These are phyloP conservation scores for Cystofilobasidium ferigula DNA, from an alignment of 768 basidiomycete species.

Conservation along the genomic window DNA sequence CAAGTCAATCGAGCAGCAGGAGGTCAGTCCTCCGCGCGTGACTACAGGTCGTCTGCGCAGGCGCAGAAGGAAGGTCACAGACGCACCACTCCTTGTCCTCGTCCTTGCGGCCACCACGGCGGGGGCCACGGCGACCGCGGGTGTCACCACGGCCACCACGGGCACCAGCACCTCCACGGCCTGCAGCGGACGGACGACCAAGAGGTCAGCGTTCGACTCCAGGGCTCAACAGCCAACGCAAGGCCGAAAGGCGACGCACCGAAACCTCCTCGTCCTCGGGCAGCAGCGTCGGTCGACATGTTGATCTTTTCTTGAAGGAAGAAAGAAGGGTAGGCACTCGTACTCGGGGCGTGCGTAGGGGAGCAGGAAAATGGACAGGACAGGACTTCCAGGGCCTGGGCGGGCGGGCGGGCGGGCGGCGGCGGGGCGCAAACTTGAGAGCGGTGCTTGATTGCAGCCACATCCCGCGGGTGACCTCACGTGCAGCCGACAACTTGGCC, in stretches of 20 bases:
- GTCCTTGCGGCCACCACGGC: slow-evolving; percentile 95
- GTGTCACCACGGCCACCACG: slow-evolving; percentile 42
- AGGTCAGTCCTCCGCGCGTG: not conserved
- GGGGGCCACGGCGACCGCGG: slow-evolving; percentile 61
- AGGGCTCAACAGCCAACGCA: not conserved
- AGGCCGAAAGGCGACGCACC: slow-evolving; percentile 50
- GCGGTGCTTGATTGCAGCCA: too few species aligned
- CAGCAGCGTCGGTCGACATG: slow-evolving; percentile 51
- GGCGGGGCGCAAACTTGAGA: too few species aligned
- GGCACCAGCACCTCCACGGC: slow-evolving; percentile 25
- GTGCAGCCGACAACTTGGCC: too few species aligned
- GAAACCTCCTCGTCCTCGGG: slow-evolving; percentile 37
- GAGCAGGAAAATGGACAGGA: too few species aligned
- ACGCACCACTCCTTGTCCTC: slow-evolving; percentile 98
- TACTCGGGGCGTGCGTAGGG: slow-evolving; percentile 25
- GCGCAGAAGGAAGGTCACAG: not conserved
- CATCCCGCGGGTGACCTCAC: too few species aligned
- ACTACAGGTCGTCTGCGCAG: not conserved
- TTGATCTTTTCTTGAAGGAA: slow-evolving; percentile 24
- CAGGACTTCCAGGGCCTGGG: too few species aligned
- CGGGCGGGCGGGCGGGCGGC: too few species aligned
- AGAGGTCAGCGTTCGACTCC: slow-evolving; percentile 3
- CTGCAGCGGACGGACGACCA: slow-evolving; percentile 6
- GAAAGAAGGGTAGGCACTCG: slow-evolving; percentile 19
- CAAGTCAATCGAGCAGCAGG: not conserved